These are phyloP conservation scores for Bipolaris zeicola DNA, from an alignment of 2,329 filamentous ascomycete genomes.

Conservation along the genomic window DNA sequence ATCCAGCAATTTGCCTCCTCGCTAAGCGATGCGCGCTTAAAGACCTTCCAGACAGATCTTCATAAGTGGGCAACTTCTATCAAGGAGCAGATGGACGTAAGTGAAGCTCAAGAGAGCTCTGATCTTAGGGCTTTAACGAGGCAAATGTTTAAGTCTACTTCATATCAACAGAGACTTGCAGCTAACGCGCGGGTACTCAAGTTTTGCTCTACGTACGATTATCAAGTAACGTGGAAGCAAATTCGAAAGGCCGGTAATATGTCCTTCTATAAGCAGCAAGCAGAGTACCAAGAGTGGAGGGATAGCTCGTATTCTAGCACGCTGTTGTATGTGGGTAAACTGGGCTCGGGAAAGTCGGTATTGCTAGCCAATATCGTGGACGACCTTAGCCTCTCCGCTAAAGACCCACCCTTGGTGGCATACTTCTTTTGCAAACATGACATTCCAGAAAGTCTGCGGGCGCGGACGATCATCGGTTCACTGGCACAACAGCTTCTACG, in stretches of 20 bases:
- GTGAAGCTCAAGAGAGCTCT: conserved; percentile 37
- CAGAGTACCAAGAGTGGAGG: conserved; percentile 41
- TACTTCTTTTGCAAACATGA: conserved; percentile 41
- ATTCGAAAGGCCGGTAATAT: conserved; percentile 50
- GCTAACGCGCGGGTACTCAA: conserved; percentile 43
- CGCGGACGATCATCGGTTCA: conserved; percentile 32
- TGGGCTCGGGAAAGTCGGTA: conserved; percentile 56
- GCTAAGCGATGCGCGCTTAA: conserved; percentile 42
- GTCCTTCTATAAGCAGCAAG: conserved; percentile 24
- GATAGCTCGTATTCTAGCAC: conserved; percentile 28
- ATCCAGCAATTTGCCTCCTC: conserved; percentile 42
- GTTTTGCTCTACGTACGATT: conserved; percentile 51
- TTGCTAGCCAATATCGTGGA: conserved; percentile 53
- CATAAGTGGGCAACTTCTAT: conserved; percentile 46
- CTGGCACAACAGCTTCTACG: conserved; percentile 47
- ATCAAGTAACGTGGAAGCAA: conserved; percentile 52
- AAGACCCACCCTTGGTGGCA: conserved; percentile 14
- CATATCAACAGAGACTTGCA: conserved; percentile 21
- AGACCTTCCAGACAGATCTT: conserved; percentile 44
- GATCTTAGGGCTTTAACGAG: conserved; percentile 28
- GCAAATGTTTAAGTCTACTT: conserved; percentile 21
- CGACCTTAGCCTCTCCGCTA: conserved; percentile 21
- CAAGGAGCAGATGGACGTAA: conserved; percentile 41
- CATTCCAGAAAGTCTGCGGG: conserved; percentile 29
- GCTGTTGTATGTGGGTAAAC: conserved; percentile 48